Evolutionary conservation across 148 eudicot genomes (phyloP), one percentile per base, ranked within the genome.

Genomic region (Heliosperma pusillum): DNA sequence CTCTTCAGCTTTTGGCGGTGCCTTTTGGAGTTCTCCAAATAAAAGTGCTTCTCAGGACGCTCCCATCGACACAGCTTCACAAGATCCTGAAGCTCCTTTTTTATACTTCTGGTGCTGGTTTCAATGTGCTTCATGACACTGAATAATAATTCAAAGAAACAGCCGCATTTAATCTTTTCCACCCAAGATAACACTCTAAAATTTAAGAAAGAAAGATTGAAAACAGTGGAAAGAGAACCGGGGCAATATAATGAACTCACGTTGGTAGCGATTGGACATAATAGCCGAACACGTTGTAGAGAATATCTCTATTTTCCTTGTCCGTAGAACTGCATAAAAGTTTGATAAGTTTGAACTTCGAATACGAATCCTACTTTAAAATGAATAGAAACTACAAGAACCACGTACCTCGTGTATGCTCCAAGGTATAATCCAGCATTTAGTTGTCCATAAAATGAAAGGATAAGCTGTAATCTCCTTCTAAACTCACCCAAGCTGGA

Each of bases 401-500:
- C 56, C 57, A 71, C 77, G 42, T 85, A 89, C 98, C 93, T 89
- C 71, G 75, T 75, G 82, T 86, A 81, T 9, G 80, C 84, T 62
- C 82, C 84, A 78, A 85, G 86, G 77, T 45, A 21, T 78, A 90
- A 76, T 57, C 91, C 93, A 75, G 83, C 69, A 70, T 78, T 81
- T 59, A 90, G 83, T 63, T 92, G 93, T 66, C 99, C 97, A 85
- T 82, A 85, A 83, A 92, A 92, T 66, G 97, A 89, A 75, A 89
- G 82, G 56, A 96, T 82, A 76, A 96, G 91, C 85, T 88, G 92
- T 50, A 96, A 83, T 57, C 97, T 94, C 78, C 77, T 88, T 85
- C 74, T 87, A 72, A 89, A 96, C 84, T 96, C 99, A 75, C 99
- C 99, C 75, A 92, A 74, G 74, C 82, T 90, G 66, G 99, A 92